Evolutionary conservation across 805 yeast genomes (phyloP).

Genomic region (Yamadazyma insecticola): DNA sequence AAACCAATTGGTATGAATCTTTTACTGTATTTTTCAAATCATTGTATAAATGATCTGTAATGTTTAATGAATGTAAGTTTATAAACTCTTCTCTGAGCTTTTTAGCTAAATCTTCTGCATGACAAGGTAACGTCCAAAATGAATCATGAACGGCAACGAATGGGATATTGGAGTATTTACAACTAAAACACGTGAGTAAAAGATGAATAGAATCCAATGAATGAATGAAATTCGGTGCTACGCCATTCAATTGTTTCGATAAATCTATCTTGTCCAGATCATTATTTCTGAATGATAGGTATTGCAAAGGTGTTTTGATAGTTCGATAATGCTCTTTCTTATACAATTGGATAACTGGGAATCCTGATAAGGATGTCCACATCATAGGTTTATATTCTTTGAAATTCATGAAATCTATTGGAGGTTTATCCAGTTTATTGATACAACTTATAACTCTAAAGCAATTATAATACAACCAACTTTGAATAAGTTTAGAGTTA

Average conservation of each 20-base stretch:
- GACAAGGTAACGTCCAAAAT: slow-evolving; percentile 37
- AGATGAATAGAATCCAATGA: slow-evolving; percentile 39
- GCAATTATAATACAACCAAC: slow-evolving; percentile 31
- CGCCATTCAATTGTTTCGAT: slow-evolving; percentile 28
- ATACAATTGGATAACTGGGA: slow-evolving; percentile 38
- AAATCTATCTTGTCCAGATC: slow-evolving; percentile 1
- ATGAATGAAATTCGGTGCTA: slow-evolving; percentile 43
- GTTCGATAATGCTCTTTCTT: slow-evolving; percentile 10
- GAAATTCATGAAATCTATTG: slow-evolving; percentile 16
- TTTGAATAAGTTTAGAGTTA: slow-evolving; percentile 29
- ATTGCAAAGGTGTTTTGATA: slow-evolving; percentile 21
- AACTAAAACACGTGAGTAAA: slow-evolving; percentile 28
- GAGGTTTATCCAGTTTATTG: slow-evolving; percentile 1
- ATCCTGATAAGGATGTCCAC: slow-evolving; percentile 39
- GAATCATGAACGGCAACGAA: slow-evolving; percentile 42
- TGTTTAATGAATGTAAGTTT: slow-evolving; percentile 23
- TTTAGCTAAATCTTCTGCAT: slow-evolving; percentile 21
- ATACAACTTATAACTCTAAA: slow-evolving; percentile 23
- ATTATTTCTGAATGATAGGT: neutral
- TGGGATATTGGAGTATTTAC: slow-evolving; percentile 15
- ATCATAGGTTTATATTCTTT: slow-evolving; percentile 28
- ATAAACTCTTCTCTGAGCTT: slow-evolving; percentile 32
- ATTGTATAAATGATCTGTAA: slow-evolving; percentile 19
- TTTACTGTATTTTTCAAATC: slow-evolving; percentile 22
- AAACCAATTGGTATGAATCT: slow-evolving; percentile 29